Evolutionary conservation across 2,329 filamentous ascomycete genomes (phyloP), one percentile per base, ranked within the genome.

Genomic region (Calonectria hawksworthii): DNA sequence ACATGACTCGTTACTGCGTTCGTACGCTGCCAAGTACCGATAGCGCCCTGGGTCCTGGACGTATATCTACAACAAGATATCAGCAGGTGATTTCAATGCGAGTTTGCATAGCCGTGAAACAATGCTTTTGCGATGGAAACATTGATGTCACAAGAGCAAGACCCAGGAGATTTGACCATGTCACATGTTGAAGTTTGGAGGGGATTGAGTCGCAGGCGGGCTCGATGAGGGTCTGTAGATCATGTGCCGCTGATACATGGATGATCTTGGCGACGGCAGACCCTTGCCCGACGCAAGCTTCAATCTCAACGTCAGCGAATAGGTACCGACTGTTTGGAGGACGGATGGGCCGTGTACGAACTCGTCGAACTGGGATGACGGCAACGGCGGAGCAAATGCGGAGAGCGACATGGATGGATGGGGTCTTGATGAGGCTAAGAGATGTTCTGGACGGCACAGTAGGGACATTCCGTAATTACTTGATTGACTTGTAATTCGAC

Each of bases 381-480:
- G 38, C 36, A 18, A 38, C 16, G 56, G 34, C 23, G 34, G 56
- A 63, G 56, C 23, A 41, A 34, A 38, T 38, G 56, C 56, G 38
- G 34, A 41, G 38, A 41, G 34, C 26, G 56, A 38, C 56, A 41
- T 63, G 56, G 56, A 41, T 38, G 23, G 14, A 28, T 41, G 56
- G 56, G 56, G 16, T 41, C 21, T 36, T 26, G 18, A 21, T 18
- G 34, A 41, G 36, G 23, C 56, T 63, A 63, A 38, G 10, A 26
- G 56, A 63, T 41, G n/a, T 28, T 28, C 36, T 41, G 26, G 56
- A 63, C 56, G 56, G 56, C 56, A 41, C 36, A 38, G 21, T 41
- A 41, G 56, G 36, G 14, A 63, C 56, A 26, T 63, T 28, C 56
- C 34, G 56, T 63, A 63, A 63, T 63, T 63, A 63, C 56, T 63